These are phyloP conservation scores for Centrapalus pauciflorus DNA, from an alignment of 129 eudicot species.

Conservation along the genomic window DNA sequence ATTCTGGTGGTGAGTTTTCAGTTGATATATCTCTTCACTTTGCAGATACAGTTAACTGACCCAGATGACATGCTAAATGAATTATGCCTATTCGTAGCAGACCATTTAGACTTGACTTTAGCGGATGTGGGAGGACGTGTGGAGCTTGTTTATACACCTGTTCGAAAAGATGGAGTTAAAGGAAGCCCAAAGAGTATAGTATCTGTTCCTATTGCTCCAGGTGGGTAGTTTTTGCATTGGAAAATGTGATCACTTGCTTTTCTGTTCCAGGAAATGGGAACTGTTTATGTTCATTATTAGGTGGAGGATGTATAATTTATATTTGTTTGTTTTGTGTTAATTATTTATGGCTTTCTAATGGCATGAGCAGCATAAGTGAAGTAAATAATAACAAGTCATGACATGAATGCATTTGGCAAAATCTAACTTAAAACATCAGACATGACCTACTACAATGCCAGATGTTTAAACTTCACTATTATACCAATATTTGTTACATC, in stretches of 20 bases:
- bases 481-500: not conserved
- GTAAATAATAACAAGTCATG: no score
- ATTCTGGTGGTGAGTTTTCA: conserved; percentile 45
- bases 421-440: not conserved
- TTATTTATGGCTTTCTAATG: no score
- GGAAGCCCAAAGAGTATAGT: conserved; percentile 49
- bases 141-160: conserved; percentile 80
- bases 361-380: no score
- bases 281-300: not conserved
- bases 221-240: conserved; percentile 37
- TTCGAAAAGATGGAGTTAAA: conserved; percentile 74
- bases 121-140: conserved; percentile 71
- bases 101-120: conserved; percentile 51
- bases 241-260: not conserved
- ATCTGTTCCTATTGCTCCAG: conserved; percentile 63
- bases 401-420: not conserved
- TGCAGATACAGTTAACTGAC: not conserved
- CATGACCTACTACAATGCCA: not conserved
- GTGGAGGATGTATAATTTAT: no score
- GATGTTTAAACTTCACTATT: not conserved
- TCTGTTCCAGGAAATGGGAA: not conserved
- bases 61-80: conserved; percentile 24
- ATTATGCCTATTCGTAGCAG: conserved; percentile 37
- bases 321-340: no score
- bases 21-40: not conserved